Evolutionary conservation across 495 filamentous ascomycete species (phyloP).

Genomic region (Letharia columbiana): DNA sequence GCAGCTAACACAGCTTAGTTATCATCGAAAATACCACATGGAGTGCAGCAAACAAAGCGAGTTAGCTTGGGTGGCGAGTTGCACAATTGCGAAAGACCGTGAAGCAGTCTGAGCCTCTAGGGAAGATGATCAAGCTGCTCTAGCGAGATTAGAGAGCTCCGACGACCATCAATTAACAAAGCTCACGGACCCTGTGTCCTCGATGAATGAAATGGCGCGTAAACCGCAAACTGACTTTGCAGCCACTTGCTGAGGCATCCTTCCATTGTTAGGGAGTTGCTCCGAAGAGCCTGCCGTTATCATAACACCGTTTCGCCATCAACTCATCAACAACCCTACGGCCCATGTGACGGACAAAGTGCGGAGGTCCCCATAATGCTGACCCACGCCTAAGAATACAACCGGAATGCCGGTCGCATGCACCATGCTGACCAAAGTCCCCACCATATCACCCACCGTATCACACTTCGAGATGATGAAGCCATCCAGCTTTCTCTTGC

Average conservation of each 20-base stretch:
- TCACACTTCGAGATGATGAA: slow-evolving; percentile 99
- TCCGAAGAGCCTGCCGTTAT: not conserved
- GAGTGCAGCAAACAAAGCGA: not conserved
- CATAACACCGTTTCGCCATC: not conserved
- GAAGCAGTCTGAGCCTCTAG: not conserved
- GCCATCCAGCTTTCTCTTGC: slow-evolving; percentile 70
- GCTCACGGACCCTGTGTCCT: not conserved
- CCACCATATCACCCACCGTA: slow-evolving; percentile 97
- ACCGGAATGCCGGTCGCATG: slow-evolving; percentile 95
- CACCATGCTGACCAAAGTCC: slow-evolving; percentile 92
- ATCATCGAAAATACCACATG: not conserved
- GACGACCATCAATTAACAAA: not conserved
- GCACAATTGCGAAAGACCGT: not conserved
- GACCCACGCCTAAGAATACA: slow-evolving; percentile 86
- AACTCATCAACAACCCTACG: not conserved
- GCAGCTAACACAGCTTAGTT: not conserved
- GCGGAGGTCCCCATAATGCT: slow-evolving; percentile 93
- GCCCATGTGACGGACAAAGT: slow-evolving; percentile 43
- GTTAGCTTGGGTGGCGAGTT: not conserved
- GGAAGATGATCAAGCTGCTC: not conserved
- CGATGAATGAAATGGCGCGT: not conserved
- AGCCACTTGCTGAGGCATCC: not conserved
- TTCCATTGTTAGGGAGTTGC: not conserved
- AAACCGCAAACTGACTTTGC: not conserved
- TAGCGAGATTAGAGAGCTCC: not conserved